phyloP scores from a whole-genome alignment of 2,329 filamentous ascomycete genomes.

The Aspergillus glaucus region DNA sequence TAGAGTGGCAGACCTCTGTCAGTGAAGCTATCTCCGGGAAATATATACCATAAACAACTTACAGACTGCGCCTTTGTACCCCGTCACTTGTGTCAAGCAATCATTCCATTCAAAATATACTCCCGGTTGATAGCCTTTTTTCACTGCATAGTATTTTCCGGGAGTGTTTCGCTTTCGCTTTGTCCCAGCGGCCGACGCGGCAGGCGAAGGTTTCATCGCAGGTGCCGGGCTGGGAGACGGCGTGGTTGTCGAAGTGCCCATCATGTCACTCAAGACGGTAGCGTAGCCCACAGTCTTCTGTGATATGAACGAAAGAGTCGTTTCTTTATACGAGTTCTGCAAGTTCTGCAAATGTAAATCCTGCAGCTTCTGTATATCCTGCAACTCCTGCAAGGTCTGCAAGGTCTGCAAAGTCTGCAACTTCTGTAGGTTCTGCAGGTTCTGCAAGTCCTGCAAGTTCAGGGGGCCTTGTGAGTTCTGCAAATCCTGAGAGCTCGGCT shows the following conservation, averaged over 20 bases:
- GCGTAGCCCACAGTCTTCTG: too few species aligned
- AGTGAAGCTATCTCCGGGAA: not conserved
- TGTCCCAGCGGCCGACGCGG: constrained; percentile 36
- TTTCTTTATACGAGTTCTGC: too few species aligned
- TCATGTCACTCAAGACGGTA: constrained; percentile 10
- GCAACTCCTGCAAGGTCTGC: too few species aligned
- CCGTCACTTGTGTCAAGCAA: constrained; percentile 56
- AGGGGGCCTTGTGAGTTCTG: too few species aligned
- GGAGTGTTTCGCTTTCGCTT: constrained; percentile 51
- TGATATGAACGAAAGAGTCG: too few species aligned
- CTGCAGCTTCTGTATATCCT: too few species aligned
- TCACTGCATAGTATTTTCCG: constrained; percentile 60
- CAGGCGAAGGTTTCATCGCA: constrained; percentile 20
- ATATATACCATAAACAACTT: constrained; percentile 33
- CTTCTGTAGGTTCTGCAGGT: too few species aligned
- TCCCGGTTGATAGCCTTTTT: constrained; percentile 53
- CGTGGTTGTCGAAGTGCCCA: constrained; percentile 22
- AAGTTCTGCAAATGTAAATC: too few species aligned
- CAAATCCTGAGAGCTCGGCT: too few species aligned
- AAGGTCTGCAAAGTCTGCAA: too few species aligned
- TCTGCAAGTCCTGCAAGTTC: too few species aligned
- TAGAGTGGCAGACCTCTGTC: constrained; percentile 28
- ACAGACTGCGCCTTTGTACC: constrained; percentile 63
- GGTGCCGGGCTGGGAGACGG: constrained; percentile 31
- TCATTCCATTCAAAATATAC: constrained; percentile 60